phyloP scores from a whole-genome alignment of 1,284 basidiomycete species.

The Cryptococcus hybrid region DNA sequence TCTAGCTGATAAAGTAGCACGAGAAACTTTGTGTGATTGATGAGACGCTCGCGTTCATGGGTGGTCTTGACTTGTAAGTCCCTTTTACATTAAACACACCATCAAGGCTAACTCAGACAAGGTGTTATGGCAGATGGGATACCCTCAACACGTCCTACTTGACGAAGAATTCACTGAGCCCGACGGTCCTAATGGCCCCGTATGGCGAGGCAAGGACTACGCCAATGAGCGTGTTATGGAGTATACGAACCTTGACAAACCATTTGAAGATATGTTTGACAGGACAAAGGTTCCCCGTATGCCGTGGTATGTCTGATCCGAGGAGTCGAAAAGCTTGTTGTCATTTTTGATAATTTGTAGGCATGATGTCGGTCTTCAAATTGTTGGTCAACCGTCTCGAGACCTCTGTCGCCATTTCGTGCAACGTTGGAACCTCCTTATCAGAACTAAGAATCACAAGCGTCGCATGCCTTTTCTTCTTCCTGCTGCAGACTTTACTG shows the following conservation, averaged over 20 bases:
- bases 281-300: conserved; percentile 84
- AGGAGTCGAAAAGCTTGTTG: too few relatives aligned
- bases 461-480: conserved; percentile 90
- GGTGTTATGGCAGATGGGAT: conserved; percentile 88
- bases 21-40: conserved; percentile 99
- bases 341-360: conserved; percentile 50
- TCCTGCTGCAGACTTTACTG: conserved; percentile 89
- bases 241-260: conserved; percentile 85
- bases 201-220: conserved; percentile 76
- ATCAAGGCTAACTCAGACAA: not conserved
- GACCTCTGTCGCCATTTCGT: conserved; percentile 95
- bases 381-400: conserved; percentile 93
- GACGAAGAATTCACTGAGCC: conserved; percentile 68
- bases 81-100: conserved; percentile 40
- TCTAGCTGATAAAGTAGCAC: conserved; percentile 58
- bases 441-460: conserved; percentile 93
- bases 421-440: conserved; percentile 88
- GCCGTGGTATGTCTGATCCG: conserved; percentile 85
- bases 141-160: conserved; percentile 86
- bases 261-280: conserved; percentile 92
- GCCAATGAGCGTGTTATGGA: conserved; percentile 87
- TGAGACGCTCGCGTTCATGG: conserved; percentile 97
- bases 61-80: conserved; percentile 81
- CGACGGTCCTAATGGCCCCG: conserved; percentile 61
- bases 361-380: conserved; percentile 95